Conservation (phyloP, 805 yeast species). For the Zygosaccharomyces siamensis region DNA sequence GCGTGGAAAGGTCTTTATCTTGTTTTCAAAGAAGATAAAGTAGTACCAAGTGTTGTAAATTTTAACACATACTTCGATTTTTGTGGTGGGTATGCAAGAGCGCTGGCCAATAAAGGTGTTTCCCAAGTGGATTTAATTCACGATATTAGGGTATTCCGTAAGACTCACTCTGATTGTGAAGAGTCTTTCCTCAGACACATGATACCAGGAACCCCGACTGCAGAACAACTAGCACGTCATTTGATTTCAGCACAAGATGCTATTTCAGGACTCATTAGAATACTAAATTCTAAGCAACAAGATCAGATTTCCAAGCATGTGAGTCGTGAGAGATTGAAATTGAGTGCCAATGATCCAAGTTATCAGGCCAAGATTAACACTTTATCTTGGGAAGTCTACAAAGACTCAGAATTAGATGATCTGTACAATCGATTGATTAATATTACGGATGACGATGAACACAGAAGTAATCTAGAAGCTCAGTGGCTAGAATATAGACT, state of each 20-base stretch:
- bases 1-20: constrained; percentile 83
- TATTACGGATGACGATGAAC: constrained; percentile 53
- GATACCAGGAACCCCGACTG: constrained; percentile 53
- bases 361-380: constrained; percentile 39
- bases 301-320: constrained; percentile 38
- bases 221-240: constrained; percentile 46
- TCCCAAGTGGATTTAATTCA: constrained; percentile 46
- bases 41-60: constrained; percentile 35
- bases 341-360: constrained; percentile 41
- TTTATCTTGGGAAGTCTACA: constrained; percentile 44
- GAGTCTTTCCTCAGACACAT: constrained; percentile 47
- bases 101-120: constrained; percentile 41
- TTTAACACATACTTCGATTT: constrained; percentile 43
- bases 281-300: constrained; percentile 40
- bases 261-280: constrained; percentile 41
- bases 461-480: constrained; percentile 56
- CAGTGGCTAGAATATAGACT: constrained; percentile 53
- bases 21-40: constrained; percentile 30
- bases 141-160: constrained; percentile 45
- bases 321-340: constrained; percentile 46
- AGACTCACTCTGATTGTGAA: constrained; percentile 36
- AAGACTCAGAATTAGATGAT: constrained; percentile 46
- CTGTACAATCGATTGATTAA: constrained; percentile 56
- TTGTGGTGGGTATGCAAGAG: constrained; percentile 41
- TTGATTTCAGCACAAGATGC: constrained; percentile 46